Base-by-base conservation (phyloP, 805 yeast species). In the Saturnispora gosingensis region DNA sequence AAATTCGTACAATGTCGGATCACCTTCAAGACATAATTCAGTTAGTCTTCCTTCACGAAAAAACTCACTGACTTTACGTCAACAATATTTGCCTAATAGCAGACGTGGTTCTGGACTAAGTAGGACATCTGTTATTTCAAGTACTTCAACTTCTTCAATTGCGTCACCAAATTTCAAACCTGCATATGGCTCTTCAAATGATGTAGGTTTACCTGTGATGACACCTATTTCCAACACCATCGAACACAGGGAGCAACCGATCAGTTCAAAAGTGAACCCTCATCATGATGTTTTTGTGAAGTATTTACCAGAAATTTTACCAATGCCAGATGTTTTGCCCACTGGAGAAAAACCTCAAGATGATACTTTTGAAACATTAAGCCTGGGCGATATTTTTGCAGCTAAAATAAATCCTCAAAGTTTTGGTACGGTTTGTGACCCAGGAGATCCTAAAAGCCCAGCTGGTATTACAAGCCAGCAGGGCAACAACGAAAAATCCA, bases 241-340 rank as follows among this genome's bases (percentile, higher is more conserved):
- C 7, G 42, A 38, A 18, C 13, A 18, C 10, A 38, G 24, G 13
- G 42, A 38, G 9, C 42, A 38, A 11, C 24, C 42, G 2, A 20
- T 18, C 32, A 30, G 32, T 5, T 3, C n/a, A 16, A 35, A 34
- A 28, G 48, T 47, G 18, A 18, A 39, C 18, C 18, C 34, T 25
- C 20, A 24, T 28, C 38, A 36, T 15, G 16, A 25, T 40, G 40
- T 43, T 49, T 16, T 47, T 10, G 53, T 61, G 13, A 54, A 55
- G 25, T 48, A 56, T 27, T 49, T 83, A 5, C 88, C 89, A 0
- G 80, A 83, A 0, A 77, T 71, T 49, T 63, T 72, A 16, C 80
- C 83, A 1, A 67, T 78, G 53, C 90, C 90, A 3, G 64, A 24
- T 2, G 50, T 56, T 28, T 40, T 46, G 15, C 50, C 52, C 3